Base-by-base conservation (phyloP, 129 eudicot genomes). In the Logfia minima region DNA sequence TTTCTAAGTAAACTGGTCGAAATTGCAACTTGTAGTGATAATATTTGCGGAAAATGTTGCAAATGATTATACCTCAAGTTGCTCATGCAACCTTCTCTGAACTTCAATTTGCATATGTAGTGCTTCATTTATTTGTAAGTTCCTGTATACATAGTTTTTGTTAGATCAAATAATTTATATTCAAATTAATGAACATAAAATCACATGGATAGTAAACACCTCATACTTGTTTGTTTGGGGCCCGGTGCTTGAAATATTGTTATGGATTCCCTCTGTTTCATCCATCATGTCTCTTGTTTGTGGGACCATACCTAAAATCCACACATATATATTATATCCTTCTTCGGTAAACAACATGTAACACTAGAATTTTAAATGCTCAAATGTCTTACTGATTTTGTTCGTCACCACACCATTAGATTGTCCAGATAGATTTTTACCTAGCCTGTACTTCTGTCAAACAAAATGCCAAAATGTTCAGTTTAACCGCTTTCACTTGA, bases 91-190 rank as follows among this genome's bases (percentile, higher is more conserved):
- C 80, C 89, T 80, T 83, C 92, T 71, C 66, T 86, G 96, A 71
- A 89, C 99, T 82, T 91, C 96, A 41, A 84, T 91, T 77, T 95
- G 96, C 96, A 95, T 95, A 21, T 91, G 89, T 77, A 86, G 77
- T 63, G 98, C 93, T 87, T 94, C 93, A 16, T 88, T 83, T 66
- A 91, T 83, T 31, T 87, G 92, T 22, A 89, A 68, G 77, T 84
- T 91, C 73, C 98, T 90, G 96, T 13, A 70, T 28, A 3, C 21
- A 71, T 66, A 24, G 75, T 41, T 39, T 6, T 16, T 24, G 64
- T 86, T 55, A 79, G 65, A 77, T 48, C 21, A 14, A 43, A 8
- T n/a, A 19, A 23, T 37, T 3, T 59, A 26, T 58, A 68, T 35
- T 60, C 56, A 62, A 24, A 23, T 51, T 59, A 56, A 18, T 34